Evolutionary conservation across 345 rosid genomes (phyloP).

Genomic region (Cardamine resedifolia): DNA sequence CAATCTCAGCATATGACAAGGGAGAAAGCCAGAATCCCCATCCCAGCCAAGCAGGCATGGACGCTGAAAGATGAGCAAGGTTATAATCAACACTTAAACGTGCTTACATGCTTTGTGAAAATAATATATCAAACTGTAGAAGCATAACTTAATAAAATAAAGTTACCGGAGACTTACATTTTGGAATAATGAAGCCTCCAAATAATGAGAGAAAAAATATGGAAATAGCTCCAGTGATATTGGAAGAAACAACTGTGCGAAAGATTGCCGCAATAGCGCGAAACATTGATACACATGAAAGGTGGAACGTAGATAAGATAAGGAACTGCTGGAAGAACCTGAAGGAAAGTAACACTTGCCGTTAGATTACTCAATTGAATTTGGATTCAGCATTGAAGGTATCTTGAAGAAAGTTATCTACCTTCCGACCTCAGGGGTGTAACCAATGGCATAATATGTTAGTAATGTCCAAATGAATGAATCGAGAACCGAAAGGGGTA

Average conservation of each 20-base stretch:
- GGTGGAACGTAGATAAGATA: constrained; percentile 48
- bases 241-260: constrained; percentile 48
- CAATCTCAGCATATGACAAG: constrained; percentile 63
- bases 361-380: background rate
- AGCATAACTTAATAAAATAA: constrained; percentile 7
- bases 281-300: constrained; percentile 51
- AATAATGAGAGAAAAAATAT: constrained; percentile 46
- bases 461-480: constrained; percentile 46
- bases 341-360: background rate
- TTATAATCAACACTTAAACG: background rate
- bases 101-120: background rate
- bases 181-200: constrained; percentile 65
- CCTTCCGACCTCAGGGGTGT: constrained; percentile 44
- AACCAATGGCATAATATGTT: constrained; percentile 59
- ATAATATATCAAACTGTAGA: background rate
- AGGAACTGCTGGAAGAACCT: constrained; percentile 54
- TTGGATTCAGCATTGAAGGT: constrained; percentile 21
- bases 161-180: constrained; percentile 30
- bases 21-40: constrained; percentile 86
- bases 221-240: constrained; percentile 36
- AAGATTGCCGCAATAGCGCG: constrained; percentile 50
- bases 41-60: constrained; percentile 56
- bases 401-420: constrained; percentile 40
- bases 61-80: constrained; percentile 33
- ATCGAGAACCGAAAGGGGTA: constrained; percentile 47